These are phyloP conservation scores for Iberis amara DNA, from an alignment of 441 rosid species.

Conservation along the genomic window DNA sequence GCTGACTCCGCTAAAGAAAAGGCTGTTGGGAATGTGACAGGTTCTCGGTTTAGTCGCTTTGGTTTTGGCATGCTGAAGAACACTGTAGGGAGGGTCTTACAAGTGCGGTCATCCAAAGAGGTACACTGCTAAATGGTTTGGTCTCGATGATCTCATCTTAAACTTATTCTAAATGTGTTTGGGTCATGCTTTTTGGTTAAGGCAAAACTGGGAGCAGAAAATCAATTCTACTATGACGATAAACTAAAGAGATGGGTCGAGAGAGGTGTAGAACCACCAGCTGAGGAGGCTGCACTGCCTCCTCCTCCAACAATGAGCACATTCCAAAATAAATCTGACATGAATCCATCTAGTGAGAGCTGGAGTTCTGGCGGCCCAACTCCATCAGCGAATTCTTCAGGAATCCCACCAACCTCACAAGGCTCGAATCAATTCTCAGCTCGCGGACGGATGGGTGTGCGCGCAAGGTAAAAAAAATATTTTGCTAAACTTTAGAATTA, in stretches of 20 bases:
- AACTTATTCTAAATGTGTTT: constrained; percentile 16
- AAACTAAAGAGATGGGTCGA: constrained; percentile 71
- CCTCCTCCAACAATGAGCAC: constrained; percentile 55
- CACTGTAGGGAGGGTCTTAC: constrained; percentile 49
- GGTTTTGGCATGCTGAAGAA: constrained; percentile 50
- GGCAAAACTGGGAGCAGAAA: constrained; percentile 56
- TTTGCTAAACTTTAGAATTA: not conserved
- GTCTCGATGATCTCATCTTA: constrained; percentile 13
- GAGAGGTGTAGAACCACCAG: constrained; percentile 52
- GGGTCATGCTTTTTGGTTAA: constrained; percentile 25
- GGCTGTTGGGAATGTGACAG: constrained; percentile 27
- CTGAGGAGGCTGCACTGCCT: constrained; percentile 46
- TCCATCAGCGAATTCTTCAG: constrained; percentile 48
- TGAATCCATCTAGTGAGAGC: constrained; percentile 44
- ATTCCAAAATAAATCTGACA: constrained; percentile 51
- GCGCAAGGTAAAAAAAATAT: constrained; percentile 20
- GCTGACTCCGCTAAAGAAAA: constrained; percentile 35
- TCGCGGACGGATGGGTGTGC: constrained; percentile 24
- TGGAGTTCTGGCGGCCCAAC: constrained; percentile 69
- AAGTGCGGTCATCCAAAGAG: constrained; percentile 36
- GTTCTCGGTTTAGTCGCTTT: constrained; percentile 47
- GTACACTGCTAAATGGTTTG: constrained; percentile 15
- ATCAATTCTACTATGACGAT: constrained; percentile 70
- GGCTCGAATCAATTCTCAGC: constrained; percentile 33
- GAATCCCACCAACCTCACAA: constrained; percentile 64